A percentile compares a stretch with the other conserved stretches of the same genome.
Conservation (phyloP, 257 asterid species). For the Ajuga chamaepitys region DNA sequence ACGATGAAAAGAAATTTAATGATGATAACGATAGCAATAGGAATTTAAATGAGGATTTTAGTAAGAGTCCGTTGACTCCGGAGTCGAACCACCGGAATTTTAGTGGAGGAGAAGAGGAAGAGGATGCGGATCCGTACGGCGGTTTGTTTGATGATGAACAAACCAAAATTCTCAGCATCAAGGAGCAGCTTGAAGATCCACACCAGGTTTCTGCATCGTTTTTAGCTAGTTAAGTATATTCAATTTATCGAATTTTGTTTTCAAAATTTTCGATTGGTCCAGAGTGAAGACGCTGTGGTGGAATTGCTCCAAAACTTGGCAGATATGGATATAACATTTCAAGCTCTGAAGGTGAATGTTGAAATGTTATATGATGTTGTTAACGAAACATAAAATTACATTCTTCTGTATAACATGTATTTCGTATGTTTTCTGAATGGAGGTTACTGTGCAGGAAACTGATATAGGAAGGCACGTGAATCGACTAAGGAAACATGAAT, state of each 20-base stretch:
- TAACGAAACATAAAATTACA: too few species aligned
- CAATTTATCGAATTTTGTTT: not conserved
- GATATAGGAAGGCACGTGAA: slow-evolving; percentile 90
- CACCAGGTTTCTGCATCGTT: slow-evolving; percentile 33
- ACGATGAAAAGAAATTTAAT: not conserved
- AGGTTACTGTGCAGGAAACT: slow-evolving; percentile 48
- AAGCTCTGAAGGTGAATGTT: slow-evolving; percentile 57
- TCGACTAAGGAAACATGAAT: slow-evolving; percentile 72
- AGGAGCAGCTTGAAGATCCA: slow-evolving; percentile 65
- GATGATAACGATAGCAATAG: not conserved
- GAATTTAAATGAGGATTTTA: slow-evolving; percentile 18
- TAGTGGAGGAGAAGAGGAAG: slow-evolving; percentile 42
- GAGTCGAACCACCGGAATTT: slow-evolving; percentile 42
- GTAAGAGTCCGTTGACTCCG: slow-evolving; percentile 62
- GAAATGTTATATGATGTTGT: too few species aligned
- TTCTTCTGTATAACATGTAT: too few species aligned
- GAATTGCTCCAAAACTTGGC: slow-evolving; percentile 67
- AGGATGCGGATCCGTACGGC: slow-evolving; percentile 49
- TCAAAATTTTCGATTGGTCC: not conserved
- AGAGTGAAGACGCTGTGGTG: slow-evolving; percentile 70
- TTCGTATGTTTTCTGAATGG: not conserved
- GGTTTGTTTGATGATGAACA: slow-evolving; percentile 68
- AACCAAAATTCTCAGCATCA: slow-evolving; percentile 46
- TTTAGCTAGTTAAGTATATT: not conserved
- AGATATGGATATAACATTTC: slow-evolving; percentile 89